Percentiles rank a stretch among this genome's conserved stretches.
These are phyloP conservation scores for Graphiopsis chlorocephala DNA, from an alignment of 2,329 filamentous ascomycete species.

Conservation along the genomic window DNA sequence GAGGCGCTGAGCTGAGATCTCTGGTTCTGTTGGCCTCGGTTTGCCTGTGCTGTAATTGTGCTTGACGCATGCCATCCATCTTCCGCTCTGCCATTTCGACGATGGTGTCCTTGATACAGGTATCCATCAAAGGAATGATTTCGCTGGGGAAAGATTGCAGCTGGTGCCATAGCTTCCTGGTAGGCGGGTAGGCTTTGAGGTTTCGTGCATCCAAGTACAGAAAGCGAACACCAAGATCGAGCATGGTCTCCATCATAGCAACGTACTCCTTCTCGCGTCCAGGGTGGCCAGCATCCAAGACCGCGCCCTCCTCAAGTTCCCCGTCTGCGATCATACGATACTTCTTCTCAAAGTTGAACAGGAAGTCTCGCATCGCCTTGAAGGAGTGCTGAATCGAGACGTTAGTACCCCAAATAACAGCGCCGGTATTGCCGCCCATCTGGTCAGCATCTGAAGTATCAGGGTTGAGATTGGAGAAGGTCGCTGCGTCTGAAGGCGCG, in stretches of 20 bases:
- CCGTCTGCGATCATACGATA: slow-evolving; percentile 91
- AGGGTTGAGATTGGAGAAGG: slow-evolving; percentile 69
- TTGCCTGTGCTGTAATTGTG: slow-evolving; percentile 28
- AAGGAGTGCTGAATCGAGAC: slow-evolving; percentile 90
- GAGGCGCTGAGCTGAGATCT: slow-evolving; percentile 66
- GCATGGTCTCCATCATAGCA: slow-evolving; percentile 84
- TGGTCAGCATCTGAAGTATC: slow-evolving; percentile 89
- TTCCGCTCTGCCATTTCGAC: slow-evolving; percentile 81
- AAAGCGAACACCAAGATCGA: slow-evolving; percentile 76
- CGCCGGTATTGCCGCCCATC: slow-evolving; percentile 75
- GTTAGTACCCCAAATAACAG: slow-evolving; percentile 95
- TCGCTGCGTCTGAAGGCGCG: slow-evolving; percentile 56
- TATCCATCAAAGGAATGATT: slow-evolving; percentile 95
- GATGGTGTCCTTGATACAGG: slow-evolving; percentile 89
- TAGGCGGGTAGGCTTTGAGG: slow-evolving; percentile 87
- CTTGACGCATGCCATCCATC: slow-evolving; percentile 60
- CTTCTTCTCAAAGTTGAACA: slow-evolving; percentile 87
- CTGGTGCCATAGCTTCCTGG: slow-evolving; percentile 92
- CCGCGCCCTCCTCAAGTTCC: slow-evolving; percentile 69
- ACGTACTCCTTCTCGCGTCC: slow-evolving; percentile 80
- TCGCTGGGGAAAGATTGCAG: slow-evolving; percentile 91
- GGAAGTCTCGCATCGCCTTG: slow-evolving; percentile 83
- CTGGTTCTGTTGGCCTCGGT: slow-evolving; percentile 25
- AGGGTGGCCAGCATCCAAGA: slow-evolving; percentile 62
- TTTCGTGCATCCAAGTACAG: slow-evolving; percentile 88